phyloP scores from a whole-genome alignment of 352 stramenopile species.

The Phytophthora vignae region DNA sequence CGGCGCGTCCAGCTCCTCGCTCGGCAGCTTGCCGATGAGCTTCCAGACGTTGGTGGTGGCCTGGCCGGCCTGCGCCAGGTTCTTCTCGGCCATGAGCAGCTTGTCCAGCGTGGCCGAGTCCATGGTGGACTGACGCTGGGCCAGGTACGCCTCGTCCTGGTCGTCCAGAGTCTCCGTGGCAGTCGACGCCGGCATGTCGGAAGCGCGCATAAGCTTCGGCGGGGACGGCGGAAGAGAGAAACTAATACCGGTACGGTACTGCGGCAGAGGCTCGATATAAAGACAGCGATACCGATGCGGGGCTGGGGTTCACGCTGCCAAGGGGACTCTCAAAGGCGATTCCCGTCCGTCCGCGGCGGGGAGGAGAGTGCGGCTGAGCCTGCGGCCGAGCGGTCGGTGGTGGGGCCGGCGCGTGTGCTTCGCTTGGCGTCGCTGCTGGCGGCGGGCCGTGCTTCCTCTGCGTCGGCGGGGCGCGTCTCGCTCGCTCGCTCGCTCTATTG shows the following conservation, averaged over 20 bases:
- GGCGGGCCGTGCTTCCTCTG: no score
- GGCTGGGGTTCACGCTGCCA: no score
- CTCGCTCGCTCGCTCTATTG: not conserved
- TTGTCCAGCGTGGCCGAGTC: constrained; percentile 86
- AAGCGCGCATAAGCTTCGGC: constrained; percentile 17
- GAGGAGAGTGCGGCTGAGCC: not conserved
- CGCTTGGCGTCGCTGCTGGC: no score
- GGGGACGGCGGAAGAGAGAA: not conserved
- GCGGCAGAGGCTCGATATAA: no score
- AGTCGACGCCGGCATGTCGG: constrained; percentile 26
- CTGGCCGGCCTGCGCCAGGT: constrained; percentile 82
- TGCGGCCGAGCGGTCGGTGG: no score
- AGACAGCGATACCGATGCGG: no score
- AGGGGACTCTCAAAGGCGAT: no score
- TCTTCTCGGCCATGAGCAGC: constrained; percentile 82
- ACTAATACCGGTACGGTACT: not conserved
- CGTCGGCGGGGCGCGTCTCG: not conserved
- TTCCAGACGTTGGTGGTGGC: constrained; percentile 86
- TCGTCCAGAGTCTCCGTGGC: constrained; percentile 29
- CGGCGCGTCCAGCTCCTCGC: constrained; percentile 42
- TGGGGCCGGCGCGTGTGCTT: no score
- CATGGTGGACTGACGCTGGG: constrained; percentile 79
- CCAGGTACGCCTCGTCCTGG: constrained; percentile 63
- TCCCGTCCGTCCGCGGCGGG: not conserved
- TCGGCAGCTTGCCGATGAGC: constrained; percentile 66